Conservation (phyloP, 148 eudicot genomes). For the Camellia japonica region DNA sequence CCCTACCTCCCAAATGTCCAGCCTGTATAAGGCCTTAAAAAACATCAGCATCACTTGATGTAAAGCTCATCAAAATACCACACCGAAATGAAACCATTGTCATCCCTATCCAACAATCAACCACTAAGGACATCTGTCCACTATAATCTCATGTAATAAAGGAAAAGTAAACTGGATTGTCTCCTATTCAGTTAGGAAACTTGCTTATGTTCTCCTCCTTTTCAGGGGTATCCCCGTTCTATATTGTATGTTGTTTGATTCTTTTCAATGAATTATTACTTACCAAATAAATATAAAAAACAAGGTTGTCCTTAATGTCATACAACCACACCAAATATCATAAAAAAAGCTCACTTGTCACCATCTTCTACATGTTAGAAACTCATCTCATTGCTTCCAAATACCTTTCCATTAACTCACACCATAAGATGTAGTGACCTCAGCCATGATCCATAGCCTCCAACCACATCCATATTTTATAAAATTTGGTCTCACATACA, state of each 20-base stretch:
- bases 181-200: no score
- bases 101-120: not conserved
- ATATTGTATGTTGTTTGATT: no score
- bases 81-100: not conserved
- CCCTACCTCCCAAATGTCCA: not conserved
- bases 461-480: not conserved
- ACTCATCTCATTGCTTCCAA: not conserved
- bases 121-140: not conserved
- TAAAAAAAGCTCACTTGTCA: not conserved
- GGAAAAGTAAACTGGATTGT: no score
- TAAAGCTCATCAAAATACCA: not conserved
- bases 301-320: no score
- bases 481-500: no score
- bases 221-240: no score
- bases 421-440: not conserved
- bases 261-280: no score
- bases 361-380: not conserved
- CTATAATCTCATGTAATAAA: not conserved
- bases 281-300: no score
- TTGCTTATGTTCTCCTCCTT: no score
- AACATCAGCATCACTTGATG: not conserved
- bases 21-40: not conserved
- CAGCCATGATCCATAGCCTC: not conserved
- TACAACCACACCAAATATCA: no score
- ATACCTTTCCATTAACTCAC: not conserved